Conservation (phyloP, 345 rosid species). For the sweet orange (Citrus sinensis) region DVS_A1.0 CM039161.1:700501-701000, state of each 20-base stretch:
- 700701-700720: background rate
- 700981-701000: background rate
- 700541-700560: background rate
- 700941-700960: background rate
- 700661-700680: background rate
- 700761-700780: constrained; percentile 2
- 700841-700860: background rate
- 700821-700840: background rate
- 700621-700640: background rate
- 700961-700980: background rate
- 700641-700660: background rate
- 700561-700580: background rate
- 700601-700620: constrained; percentile 48
- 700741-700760: background rate
- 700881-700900: background rate
- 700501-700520: background rate
- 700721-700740: background rate
- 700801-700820: background rate
- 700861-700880: background rate
- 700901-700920: background rate
- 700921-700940: background rate
- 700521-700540: background rate
- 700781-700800: background rate
- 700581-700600: constrained; percentile 62
- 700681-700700: background rate